Percentiles rank a stretch among this genome's conserved stretches.
Conservation (phyloP, 2,329 filamentous ascomycete genomes). For the Chalara sp. region DNA sequence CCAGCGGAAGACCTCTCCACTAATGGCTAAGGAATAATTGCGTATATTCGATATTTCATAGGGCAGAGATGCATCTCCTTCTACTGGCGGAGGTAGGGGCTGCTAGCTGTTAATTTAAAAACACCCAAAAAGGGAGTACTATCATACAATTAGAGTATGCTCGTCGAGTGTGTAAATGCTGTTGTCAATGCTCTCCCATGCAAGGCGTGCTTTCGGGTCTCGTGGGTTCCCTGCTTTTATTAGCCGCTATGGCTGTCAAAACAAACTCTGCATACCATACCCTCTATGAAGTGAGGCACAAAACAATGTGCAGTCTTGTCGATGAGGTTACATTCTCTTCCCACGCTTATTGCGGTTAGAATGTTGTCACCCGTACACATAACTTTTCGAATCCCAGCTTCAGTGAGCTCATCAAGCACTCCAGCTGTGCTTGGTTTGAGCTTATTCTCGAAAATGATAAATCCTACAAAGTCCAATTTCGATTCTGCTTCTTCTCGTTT, state of each 20-base stretch:
- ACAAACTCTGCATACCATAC: conserved; percentile 30
- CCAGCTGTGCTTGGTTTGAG: conserved; percentile 79
- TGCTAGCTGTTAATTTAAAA: conserved; percentile 27
- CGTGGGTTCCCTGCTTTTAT: conserved; percentile 53
- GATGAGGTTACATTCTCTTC: conserved; percentile 80
- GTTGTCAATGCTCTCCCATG: conserved; percentile 96
- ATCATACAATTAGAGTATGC: conserved; percentile 60
- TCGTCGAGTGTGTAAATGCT: conserved; percentile 70
- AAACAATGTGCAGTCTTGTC: conserved; percentile 82
- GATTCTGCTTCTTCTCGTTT: conserved; percentile 78
- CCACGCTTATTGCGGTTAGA: conserved; percentile 91
- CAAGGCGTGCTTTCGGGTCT: conserved; percentile 65
- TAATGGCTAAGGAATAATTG: conserved; percentile 85
- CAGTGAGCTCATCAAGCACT: conserved; percentile 73
- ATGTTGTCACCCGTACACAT: conserved; percentile 99
- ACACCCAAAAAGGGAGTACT: no score
- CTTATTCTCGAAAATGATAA: conserved; percentile 99
- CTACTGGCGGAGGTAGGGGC: conserved; percentile 64
- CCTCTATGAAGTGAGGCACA: conserved; percentile 79
- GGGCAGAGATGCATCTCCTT: conserved; percentile 75
- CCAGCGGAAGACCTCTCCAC: conserved; percentile 94
- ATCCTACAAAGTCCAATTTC: conserved; percentile 80
- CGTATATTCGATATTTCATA: conserved; percentile 75
- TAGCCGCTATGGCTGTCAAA: conserved; percentile 1
- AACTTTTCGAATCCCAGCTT: conserved; percentile 78